Evolutionary conservation across 129 eudicot species (phyloP), one percentile per base, ranked within the genome.

Genomic region (Flaveria trinervia): DNA sequence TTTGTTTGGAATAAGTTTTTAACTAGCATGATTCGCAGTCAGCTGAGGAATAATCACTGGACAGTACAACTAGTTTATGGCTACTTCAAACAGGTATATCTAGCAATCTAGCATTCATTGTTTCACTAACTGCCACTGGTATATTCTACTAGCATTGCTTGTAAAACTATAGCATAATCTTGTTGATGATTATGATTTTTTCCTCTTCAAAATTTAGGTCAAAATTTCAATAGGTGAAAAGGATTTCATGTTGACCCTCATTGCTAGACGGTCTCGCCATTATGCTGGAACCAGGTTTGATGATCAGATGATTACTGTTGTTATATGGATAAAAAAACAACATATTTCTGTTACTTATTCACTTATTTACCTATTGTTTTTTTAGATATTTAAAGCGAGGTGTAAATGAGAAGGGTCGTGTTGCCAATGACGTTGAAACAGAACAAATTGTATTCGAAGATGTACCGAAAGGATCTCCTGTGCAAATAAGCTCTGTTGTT

Each of bases 351-450:
- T 60, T 65, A 65, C 50, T 65, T 17, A 41, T 13, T 57, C 11
- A 33, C 22, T 76, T 6, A 9, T 44, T 66, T 76, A 62, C 52
- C 20, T 56, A 70, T 52, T 67, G 46, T 48, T 56, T 81, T 75
- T 81, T 72, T 77, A 94, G 98, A 79, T 94, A 91, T 73, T 72
- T 94, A 51, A 94, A 94, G 82, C 88, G 98, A 22, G 98, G 98
- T 28, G 96, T 94, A 52, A 94, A 91, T 80, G 92, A 89, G 77
- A 91, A 89, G 69, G 98, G 98, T 28, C 96, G 93, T 70, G 98
- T 92, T 41, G 98, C 98, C 22, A 94, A 94, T 86, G 98, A 94
- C 82, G 98, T 94, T 33, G 98, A 94, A 82, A 91, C 98, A 9
- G 98, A 94, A 78, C 98, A 94, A 72, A 94, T 91, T 69, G 96